These are phyloP conservation scores for Xylaria venustula DNA, from an alignment of 495 filamentous ascomycete species.

Conservation along the genomic window DNA sequence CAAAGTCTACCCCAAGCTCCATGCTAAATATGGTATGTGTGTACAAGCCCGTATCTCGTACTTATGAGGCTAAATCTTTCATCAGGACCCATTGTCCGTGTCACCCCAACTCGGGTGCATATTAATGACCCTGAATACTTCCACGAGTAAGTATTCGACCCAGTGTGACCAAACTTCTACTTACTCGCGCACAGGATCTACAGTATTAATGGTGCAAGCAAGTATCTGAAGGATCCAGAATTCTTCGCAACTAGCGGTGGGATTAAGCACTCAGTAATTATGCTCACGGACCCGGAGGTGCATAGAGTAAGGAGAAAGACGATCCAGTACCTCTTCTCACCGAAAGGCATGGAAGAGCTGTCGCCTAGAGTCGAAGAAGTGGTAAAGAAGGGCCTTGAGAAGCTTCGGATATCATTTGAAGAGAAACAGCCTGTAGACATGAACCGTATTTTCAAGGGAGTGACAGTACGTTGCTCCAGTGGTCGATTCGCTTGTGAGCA, in stretches of 20 bases:
- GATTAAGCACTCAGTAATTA: not conserved
- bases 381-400: not conserved
- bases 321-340: not conserved
- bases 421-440: not conserved
- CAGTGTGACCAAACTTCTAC: not conserved
- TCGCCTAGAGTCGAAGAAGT: not conserved
- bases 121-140: conserved; percentile 6
- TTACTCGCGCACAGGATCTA: not conserved
- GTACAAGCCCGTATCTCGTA: not conserved
- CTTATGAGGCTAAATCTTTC: not conserved
- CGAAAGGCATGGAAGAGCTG: not conserved
- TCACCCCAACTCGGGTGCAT: not conserved
- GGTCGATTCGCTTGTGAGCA: not conserved
- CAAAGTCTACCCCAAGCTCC: not conserved
- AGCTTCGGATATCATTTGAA: not conserved
- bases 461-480: not conserved
- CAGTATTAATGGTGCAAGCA: not conserved
- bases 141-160: not conserved
- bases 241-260: conserved; percentile 2
- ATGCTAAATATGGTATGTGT: conserved; percentile 4
- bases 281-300: not conserved
- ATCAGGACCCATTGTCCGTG: conserved; percentile 5
- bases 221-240: conserved; percentile 3
- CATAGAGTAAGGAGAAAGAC: not conserved
- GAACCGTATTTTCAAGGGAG: not conserved